These are phyloP conservation scores for Penicillium corylophilum DNA, from an alignment of 2,329 filamentous ascomycete genomes.

Conservation along the genomic window DNA sequence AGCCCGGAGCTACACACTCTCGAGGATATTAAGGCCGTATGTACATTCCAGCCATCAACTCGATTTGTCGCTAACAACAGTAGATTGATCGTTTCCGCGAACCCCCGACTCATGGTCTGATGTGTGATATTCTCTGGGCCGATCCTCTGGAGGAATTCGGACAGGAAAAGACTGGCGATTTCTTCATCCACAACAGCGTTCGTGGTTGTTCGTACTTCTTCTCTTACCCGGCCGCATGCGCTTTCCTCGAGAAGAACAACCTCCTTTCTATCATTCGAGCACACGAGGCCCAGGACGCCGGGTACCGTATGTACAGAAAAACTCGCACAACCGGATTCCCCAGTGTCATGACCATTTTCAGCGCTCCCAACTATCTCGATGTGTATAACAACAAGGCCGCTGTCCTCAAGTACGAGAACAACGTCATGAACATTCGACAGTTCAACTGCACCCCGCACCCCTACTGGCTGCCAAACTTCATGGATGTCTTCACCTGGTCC, in stretches of 20 bases:
- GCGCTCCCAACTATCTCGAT: slow-evolving; percentile 95
- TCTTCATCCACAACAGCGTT: slow-evolving; percentile 97
- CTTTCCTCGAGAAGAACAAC: slow-evolving; percentile 98
- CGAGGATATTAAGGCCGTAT: slow-evolving; percentile 84
- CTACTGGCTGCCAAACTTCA: slow-evolving; percentile 99
- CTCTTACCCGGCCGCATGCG: slow-evolving; percentile 94
- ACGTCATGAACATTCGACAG: slow-evolving; percentile 99
- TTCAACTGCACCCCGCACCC: slow-evolving; percentile 99
- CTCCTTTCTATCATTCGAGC: slow-evolving; percentile 94
- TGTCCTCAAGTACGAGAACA: slow-evolving; percentile 98
- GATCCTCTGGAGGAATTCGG: slow-evolving; percentile 98
- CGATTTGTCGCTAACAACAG: slow-evolving; percentile 20
- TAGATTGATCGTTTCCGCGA: slow-evolving; percentile 97
- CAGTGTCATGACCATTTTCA: slow-evolving; percentile 99
- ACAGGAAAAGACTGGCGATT: slow-evolving; percentile 97
- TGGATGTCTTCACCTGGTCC: slow-evolving; percentile 99
- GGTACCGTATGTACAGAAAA: slow-evolving; percentile 99
- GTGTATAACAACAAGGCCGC: slow-evolving; percentile 99
- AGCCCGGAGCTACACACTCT: slow-evolving; percentile 95
- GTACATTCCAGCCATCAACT: slow-evolving; percentile 34
- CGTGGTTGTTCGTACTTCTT: slow-evolving; percentile 99
- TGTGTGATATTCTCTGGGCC: slow-evolving; percentile 99
- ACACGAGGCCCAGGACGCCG: slow-evolving; percentile 97
- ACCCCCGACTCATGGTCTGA: slow-evolving; percentile 92
- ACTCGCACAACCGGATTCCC: slow-evolving; percentile 97